A percentile compares a stretch with the other conserved stretches of the same genome.
These are phyloP conservation scores for Candida broadrunensis DNA, from an alignment of 805 yeast species.

Conservation along the genomic window DNA sequence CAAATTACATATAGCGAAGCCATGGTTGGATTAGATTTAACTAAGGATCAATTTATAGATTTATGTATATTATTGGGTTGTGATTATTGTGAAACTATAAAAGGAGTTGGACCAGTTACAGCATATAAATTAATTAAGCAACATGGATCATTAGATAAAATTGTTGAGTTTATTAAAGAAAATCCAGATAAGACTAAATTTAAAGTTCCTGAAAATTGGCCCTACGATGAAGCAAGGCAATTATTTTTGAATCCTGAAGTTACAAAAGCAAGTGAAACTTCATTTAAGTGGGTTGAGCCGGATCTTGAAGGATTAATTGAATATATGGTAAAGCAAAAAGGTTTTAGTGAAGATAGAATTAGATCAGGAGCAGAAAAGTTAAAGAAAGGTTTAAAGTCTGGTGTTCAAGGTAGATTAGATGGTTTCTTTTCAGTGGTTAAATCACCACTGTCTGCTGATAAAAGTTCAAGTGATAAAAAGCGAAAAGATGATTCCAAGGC, in stretches of 20 bases:
- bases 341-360: slow-evolving; percentile 90
- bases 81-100: slow-evolving; percentile 94
- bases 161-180: slow-evolving; percentile 60
- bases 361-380: slow-evolving; percentile 83
- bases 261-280: slow-evolving; percentile 53
- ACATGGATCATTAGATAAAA: slow-evolving; percentile 75
- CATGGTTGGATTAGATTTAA: slow-evolving; percentile 74
- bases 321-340: slow-evolving; percentile 82
- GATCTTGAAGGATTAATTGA: slow-evolving; percentile 79
- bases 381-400: slow-evolving; percentile 76
- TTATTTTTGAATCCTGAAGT: slow-evolving; percentile 85
- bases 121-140: slow-evolving; percentile 87
- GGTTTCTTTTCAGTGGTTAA: slow-evolving; percentile 79
- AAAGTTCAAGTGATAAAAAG: slow-evolving; percentile 26
- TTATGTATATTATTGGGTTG: slow-evolving; percentile 92
- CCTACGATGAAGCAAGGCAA: slow-evolving; percentile 81
- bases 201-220: slow-evolving; percentile 94
- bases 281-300: slow-evolving; percentile 86
- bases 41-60: slow-evolving; percentile 74
- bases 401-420: slow-evolving; percentile 88
- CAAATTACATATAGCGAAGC: slow-evolving; percentile 71
- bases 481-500: slow-evolving; percentile 29
- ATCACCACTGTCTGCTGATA: slow-evolving; percentile 44
- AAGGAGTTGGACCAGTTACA: slow-evolving; percentile 95
- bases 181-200: slow-evolving; percentile 59